Evolutionary conservation across 2,329 filamentous ascomycete genomes (phyloP), one percentile per base, ranked within the genome.

Genomic region (Colletotrichum zoysiae): DNA sequence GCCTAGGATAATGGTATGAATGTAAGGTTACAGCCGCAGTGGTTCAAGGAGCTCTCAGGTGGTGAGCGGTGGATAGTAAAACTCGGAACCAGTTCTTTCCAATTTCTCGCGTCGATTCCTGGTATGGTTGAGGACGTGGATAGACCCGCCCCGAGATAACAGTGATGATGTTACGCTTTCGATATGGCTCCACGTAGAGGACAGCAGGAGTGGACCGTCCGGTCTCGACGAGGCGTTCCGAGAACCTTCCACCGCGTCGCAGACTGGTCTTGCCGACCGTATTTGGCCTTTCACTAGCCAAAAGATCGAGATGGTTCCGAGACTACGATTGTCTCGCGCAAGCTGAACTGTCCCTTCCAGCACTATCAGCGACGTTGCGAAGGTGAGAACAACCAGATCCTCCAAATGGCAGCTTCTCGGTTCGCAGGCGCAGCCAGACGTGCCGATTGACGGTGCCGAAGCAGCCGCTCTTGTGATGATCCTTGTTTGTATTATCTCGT

Each of bases 371-470:
- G 38, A 58, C 23, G n/a, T 58, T 42, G 35, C 35, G 6, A 14
- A 58, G 5, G n/a, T 20, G 30, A 16, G 38, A 58, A 40, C 11
- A 23, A 58, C 35, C 38, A 58, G 38, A 20, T 42, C 14, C 20
- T 42, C 55, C 56, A 42, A 16, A 26, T 40, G n/a, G n/a, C 38
- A 16, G n/a, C n/a, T 42, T 58, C n/a, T 58, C 38, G n/a, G 42
- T 26, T 42, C 56, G 56, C 56, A 58, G n/a, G 56, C 38, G 35
- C 56, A 58, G 38, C 12, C 38, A 40, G 38, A 38, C 38, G 56
- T 58, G 56, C n/a, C n/a, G 35, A 9, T 14, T 7, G 35, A 26
- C n/a, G 33, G 38, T 30, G n/a, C 35, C 18, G n/a, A 6, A 40
- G 14, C 56, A 40, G 56, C 35, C 16, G 8, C n/a, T 58, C 14